phyloP scores from a whole-genome alignment of 108 stramenopile genomes.

The Cyclotella baltica region DNA sequence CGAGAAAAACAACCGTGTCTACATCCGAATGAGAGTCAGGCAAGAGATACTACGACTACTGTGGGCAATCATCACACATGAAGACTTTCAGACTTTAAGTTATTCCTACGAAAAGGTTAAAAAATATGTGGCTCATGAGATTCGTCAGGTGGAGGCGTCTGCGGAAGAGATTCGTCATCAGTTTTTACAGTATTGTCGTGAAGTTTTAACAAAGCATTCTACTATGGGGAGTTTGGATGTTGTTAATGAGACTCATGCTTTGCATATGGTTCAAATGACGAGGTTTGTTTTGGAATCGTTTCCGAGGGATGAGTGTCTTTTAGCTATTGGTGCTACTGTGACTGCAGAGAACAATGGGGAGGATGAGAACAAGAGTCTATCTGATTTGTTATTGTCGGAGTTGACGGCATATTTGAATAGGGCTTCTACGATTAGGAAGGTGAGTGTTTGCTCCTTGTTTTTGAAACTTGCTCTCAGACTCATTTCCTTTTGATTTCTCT shows the following conservation, averaged over 20 bases:
- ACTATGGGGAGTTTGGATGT: slow-evolving; percentile 29
- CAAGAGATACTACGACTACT: slow-evolving; percentile 78
- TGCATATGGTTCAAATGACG: slow-evolving; percentile 82
- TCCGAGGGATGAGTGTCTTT: too few species aligned
- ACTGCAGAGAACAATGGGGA: slow-evolving; percentile 41
- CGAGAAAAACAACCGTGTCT: slow-evolving; percentile 12
- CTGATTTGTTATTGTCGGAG: slow-evolving; percentile 73
- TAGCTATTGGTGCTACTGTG: too few species aligned
- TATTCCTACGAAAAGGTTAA: slow-evolving; percentile 80
- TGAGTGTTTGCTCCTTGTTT: slow-evolving; percentile 12
- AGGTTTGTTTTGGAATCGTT: slow-evolving; percentile 85
- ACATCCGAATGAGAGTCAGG: slow-evolving; percentile 40
- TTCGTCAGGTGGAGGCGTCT: slow-evolving; percentile 56
- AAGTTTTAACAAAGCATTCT: slow-evolving; percentile 49
- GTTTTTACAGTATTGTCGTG: slow-evolving; percentile 65
- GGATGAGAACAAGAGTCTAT: slow-evolving; percentile 26
- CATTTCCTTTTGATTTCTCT: slow-evolving; percentile 1
- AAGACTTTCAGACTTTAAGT: slow-evolving; percentile 73
- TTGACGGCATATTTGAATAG: slow-evolving; percentile 73
- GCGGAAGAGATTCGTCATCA: slow-evolving; percentile 51
- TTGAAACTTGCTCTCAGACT: too few species aligned
- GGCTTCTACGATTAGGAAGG: slow-evolving; percentile 46
- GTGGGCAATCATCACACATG: slow-evolving; percentile 86
- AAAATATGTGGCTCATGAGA: slow-evolving; percentile 67
- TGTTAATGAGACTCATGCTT: slow-evolving; percentile 72